Evolutionary conservation across 306 rosid species (phyloP).

Genomic region (Lotus japonicus): DNA sequence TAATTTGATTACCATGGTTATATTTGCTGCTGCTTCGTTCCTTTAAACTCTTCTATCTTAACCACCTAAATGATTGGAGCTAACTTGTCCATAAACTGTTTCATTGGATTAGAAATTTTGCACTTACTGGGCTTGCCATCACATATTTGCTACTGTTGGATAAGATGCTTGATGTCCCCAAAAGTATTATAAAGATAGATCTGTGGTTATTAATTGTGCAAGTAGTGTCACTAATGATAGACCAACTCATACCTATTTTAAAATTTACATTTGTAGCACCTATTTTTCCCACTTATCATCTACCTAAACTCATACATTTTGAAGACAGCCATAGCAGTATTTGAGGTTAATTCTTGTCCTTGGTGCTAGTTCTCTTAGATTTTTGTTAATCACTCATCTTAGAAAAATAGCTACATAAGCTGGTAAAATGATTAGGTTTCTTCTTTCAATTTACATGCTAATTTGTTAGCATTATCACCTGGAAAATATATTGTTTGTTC

Average conservation of each 20-base stretch:
- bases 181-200: background rate
- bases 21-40: conserved; percentile 5
- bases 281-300: background rate
- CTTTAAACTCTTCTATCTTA: conserved; percentile 8
- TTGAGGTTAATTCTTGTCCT: conserved; percentile 1
- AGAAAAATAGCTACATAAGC: background rate
- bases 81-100: background rate
- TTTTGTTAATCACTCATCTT: background rate
- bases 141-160: background rate
- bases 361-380: background rate
- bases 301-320: background rate
- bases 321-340: background rate
- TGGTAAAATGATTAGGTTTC: background rate
- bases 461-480: background rate
- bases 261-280: background rate
- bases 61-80: background rate
- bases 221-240: background rate
- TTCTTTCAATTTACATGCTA: background rate
- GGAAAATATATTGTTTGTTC: background rate
- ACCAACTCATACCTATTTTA: conserved; percentile 3
- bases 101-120: conserved; percentile 12
- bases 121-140: background rate
- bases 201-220: background rate
- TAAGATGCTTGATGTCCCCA: background rate
- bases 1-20: too few species aligned